Percentiles rank a stretch among this genome's conserved stretches.
phyloP scores from a whole-genome alignment of 257 asterid species.

The Anisodus tanguticus region DNA sequence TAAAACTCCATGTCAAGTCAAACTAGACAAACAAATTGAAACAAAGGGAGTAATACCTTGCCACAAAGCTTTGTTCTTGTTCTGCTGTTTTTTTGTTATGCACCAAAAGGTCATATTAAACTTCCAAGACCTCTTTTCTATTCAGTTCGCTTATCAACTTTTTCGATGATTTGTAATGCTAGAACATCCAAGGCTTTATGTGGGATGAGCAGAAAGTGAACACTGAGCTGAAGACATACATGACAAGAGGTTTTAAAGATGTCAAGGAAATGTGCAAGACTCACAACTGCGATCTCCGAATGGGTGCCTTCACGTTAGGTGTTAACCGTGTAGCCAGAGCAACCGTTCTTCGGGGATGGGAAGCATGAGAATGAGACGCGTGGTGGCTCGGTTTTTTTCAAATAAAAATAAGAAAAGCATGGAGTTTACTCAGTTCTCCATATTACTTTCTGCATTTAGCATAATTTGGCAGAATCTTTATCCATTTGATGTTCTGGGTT shows the following conservation, averaged over 20 bases:
- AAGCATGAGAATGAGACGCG: conserved; percentile 48
- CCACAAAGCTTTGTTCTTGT: background rate
- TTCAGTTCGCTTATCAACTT: background rate
- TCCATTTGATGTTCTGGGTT: background rate
- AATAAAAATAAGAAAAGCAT: background rate
- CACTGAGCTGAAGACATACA: conserved; percentile 73
- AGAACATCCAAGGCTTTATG: conserved; percentile 96
- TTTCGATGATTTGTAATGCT: background rate
- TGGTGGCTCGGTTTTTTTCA: background rate
- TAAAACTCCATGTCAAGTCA: no score
- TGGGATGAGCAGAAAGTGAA: conserved; percentile 96
- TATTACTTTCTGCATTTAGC: background rate
- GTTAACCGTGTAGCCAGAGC: conserved; percentile 92
- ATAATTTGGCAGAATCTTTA: background rate
- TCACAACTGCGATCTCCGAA: conserved; percentile 73
- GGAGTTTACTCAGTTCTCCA: background rate
- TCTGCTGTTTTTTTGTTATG: background rate
- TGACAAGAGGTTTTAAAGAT: conserved; percentile 70
- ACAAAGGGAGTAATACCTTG: background rate
- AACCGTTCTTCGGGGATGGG: conserved; percentile 94
- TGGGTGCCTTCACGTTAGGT: conserved; percentile 94
- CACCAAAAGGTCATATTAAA: background rate
- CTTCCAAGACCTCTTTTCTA: background rate
- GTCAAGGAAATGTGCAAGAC: conserved; percentile 85
- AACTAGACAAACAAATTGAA: no score